Evolutionary conservation across 257 asterid genomes (phyloP), one percentile per base, ranked within the genome.

Genomic region (Nicotiana sylvestris): DNA sequence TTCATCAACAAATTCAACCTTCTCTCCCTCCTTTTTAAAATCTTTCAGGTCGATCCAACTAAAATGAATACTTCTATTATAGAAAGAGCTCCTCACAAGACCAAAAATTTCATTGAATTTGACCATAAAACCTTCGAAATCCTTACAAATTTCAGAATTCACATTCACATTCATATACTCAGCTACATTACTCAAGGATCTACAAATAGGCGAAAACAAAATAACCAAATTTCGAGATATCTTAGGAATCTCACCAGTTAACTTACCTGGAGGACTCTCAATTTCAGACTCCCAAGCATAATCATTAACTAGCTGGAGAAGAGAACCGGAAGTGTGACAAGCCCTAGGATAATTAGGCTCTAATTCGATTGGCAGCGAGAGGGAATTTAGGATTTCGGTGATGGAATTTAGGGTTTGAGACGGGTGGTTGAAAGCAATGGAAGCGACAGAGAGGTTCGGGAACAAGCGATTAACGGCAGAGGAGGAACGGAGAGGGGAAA

Each of bases 31-130:
- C 58, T 74, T 83, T 32, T 72, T 55, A 8, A 81, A 87, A 74
- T 76, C 86, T 68, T 81, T 86, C 76, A 91, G 98, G 81, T 93
- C 92, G 77, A 94, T 86, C 99, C 99, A 96, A 81, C 97, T 89
- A 82, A 91, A 79, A 87, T 92, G 97, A 84, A 96, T 87, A 88
- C 87, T 92, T 85, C 88, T 91, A n/a, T 62, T 72, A 66, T 76
- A 64, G 86, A 89, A 93, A 25, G 90, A 90, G 76, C 85, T 91
- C 61, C 81, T 90, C 82, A 90, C 91, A 82, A 21, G 82, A 65
- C 86, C 83, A 87, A 94, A 94, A 12, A 82, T 82, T 84, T 86
- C 86, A 77, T 82, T 67, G 64, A 92, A 91, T 83, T 88, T 87
- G 61, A 49, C 56, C 11, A 16, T 25, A 46, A 85, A 49, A 9